Evolutionary conservation across 768 basidiomycete species (phyloP).

Genomic region (Lactifluus volemus): DNA sequence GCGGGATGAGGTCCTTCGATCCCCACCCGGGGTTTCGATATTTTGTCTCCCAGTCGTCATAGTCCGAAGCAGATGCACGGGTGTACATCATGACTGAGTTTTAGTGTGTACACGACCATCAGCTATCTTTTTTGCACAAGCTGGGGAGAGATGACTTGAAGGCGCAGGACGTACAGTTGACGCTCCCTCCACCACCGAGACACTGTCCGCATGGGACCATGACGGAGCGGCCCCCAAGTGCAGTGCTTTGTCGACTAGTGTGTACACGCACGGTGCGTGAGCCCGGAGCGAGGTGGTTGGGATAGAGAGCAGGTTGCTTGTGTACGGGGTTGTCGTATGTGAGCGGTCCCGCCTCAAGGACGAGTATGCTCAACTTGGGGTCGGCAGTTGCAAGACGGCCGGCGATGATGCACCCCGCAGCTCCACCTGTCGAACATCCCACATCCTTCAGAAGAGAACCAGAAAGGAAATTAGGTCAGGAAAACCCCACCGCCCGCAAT

Average conservation of each 20-base stretch:
- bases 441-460: neutral
- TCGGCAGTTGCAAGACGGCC: conserved; percentile 47
- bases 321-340: conserved; percentile 39
- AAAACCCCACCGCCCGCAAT: conserved; percentile 43
- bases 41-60: conserved; percentile 49
- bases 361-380: conserved; percentile 45
- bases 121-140: neutral
- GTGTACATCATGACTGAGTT: conserved; percentile 36
- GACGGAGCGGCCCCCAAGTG: conserved; percentile 36
- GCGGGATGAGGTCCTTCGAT: conserved; percentile 45
- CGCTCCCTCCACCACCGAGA: conserved; percentile 53
- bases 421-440: conserved; percentile 30
- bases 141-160: neutral
- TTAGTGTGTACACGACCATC: neutral
- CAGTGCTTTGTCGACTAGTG: conserved; percentile 31
- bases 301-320: conserved; percentile 45
- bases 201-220: conserved; percentile 40
- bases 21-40: conserved; percentile 55
- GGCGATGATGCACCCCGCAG: conserved; percentile 48
- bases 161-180: conserved; percentile 36
- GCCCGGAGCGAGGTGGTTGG: conserved; percentile 32
- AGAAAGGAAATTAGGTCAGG: neutral
- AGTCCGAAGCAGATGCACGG: conserved; percentile 53
- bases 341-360: conserved; percentile 52
- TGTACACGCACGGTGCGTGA: conserved; percentile 40